phyloP scores from a whole-genome alignment of 1,284 basidiomycete species.

The Abortiporus biennis region DNA sequence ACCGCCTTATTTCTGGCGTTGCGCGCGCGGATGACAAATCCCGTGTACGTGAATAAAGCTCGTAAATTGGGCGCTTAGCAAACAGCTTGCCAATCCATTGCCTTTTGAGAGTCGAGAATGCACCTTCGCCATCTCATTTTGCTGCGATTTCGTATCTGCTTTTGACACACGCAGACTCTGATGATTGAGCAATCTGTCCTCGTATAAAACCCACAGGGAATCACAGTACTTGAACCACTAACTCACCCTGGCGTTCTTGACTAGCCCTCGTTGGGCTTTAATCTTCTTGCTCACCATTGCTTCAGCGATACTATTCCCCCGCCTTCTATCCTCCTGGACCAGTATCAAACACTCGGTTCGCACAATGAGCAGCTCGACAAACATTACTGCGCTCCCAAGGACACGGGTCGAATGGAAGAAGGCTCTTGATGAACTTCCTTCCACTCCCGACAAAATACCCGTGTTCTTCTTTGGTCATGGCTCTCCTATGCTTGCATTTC shows the following conservation, averaged over 20 bases:
- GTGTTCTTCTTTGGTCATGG: constrained; percentile 76
- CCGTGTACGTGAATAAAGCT: neutral
- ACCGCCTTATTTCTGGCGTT: neutral
- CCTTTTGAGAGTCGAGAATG: no score
- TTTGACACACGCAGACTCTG: no score
- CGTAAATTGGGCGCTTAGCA: neutral
- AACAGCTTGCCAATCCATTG: neutral
- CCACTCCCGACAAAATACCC: constrained; percentile 57
- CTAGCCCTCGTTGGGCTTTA: neutral
- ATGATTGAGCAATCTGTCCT: no score
- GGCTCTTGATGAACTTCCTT: constrained; percentile 54
- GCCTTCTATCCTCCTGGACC: neutral
- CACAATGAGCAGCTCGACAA: neutral
- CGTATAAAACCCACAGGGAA: no score
- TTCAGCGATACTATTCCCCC: neutral
- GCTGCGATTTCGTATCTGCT: no score
- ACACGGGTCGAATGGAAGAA: constrained; percentile 44
- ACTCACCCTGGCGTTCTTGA: neutral
- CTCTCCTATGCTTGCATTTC: constrained; percentile 46
- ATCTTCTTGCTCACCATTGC: neutral
- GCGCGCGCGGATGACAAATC: neutral
- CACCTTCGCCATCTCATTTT: no score
- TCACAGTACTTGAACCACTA: neutral
- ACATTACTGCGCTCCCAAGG: constrained; percentile 20
- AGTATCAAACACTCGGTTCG: neutral